Evolutionary conservation across 2,329 filamentous ascomycete species (phyloP), one percentile per base, ranked within the genome.

Genomic region (Knufia fluminis): DNA sequence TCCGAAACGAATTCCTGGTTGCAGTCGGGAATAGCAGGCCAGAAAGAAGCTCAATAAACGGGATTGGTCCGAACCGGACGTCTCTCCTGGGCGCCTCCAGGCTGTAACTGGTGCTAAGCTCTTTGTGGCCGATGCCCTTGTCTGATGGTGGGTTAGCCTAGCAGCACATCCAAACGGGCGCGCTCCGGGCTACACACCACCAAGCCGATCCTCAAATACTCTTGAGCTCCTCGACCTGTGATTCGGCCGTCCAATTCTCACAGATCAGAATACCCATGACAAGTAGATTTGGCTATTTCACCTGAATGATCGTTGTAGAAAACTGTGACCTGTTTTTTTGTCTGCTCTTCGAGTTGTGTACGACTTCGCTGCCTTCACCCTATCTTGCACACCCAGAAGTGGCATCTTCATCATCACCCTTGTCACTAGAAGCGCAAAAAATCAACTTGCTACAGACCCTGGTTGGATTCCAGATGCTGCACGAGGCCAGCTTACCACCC

Each of bases 71-170:
- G n/a, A n/a, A n/a, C n/a, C n/a, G n/a, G n/a, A n/a, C n/a, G n/a
- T n/a, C n/a, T n/a, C n/a, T n/a, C n/a, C n/a, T n/a, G n/a, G n/a
- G n/a, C 12, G 26, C 26, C 26, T 28, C 9, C 9, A 40, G 38
- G 14, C 38, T 22, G 38, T 19, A 40, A 40, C 14, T 40, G 16
- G 38, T 40, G 38, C 38, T 40, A 40, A 40, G 22, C 38, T 40
- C 17, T 22, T 12, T 40, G 17, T 17, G 17, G 22, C 12, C 9
- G 12, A 17, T 17, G 9, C 19, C 22, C 17, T 20, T 22, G 22
- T 12, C 7, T 17, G n/a, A 40, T 12, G 17, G 9, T 22, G 17
- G 17, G 38, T 10, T 9, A 40, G 17, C 4, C 38, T 28, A 12
- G 26, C 26, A 28, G 6, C 12, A 12, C 26, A 12, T 12, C 26